phyloP scores from a whole-genome alignment of 331 rosid species.

The Malus hybrid region DNA sequence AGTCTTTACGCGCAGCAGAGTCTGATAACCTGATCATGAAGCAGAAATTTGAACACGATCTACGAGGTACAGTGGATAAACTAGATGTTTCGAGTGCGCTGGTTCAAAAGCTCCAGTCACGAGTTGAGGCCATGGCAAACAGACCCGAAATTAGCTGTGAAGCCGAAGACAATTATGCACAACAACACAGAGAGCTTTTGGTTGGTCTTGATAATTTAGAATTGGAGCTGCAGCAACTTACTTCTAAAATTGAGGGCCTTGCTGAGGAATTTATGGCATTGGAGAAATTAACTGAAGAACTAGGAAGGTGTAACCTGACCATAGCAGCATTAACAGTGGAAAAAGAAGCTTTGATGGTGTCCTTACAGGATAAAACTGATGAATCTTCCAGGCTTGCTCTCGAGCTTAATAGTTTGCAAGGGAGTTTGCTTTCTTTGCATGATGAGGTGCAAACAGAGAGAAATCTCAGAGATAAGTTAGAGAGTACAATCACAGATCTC shows the following conservation, averaged over 20 bases:
- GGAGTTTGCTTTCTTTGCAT: slow-evolving; percentile 30
- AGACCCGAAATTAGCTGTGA: slow-evolving; percentile 40
- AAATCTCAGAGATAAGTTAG: slow-evolving; percentile 37
- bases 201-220: slow-evolving; percentile 54
- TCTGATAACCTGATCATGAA: slow-evolving; percentile 53
- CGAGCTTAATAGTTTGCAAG: slow-evolving; percentile 46
- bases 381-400: slow-evolving; percentile 48
- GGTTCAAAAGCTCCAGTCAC: slow-evolving; percentile 60
- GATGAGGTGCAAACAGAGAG: slow-evolving; percentile 50
- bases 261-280: slow-evolving; percentile 47
- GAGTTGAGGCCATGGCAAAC: slow-evolving; percentile 53
- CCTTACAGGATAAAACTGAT: slow-evolving; percentile 48
- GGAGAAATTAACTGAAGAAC: slow-evolving; percentile 40
- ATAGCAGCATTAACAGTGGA: slow-evolving; percentile 39
- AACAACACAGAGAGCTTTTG: slow-evolving; percentile 49
- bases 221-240: slow-evolving; percentile 61
- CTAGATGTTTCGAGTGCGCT: slow-evolving; percentile 42
- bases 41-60: slow-evolving; percentile 48
- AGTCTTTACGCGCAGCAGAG: slow-evolving; percentile 41
- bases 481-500: slow-evolving; percentile 46
- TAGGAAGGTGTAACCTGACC: slow-evolving; percentile 46
- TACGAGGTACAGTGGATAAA: slow-evolving; percentile 34
- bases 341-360: slow-evolving; percentile 45
- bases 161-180: slow-evolving; percentile 53
- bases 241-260: slow-evolving; percentile 57